Base-by-base conservation (phyloP, 805 yeast species). In the Spathaspora girioi region DNA sequence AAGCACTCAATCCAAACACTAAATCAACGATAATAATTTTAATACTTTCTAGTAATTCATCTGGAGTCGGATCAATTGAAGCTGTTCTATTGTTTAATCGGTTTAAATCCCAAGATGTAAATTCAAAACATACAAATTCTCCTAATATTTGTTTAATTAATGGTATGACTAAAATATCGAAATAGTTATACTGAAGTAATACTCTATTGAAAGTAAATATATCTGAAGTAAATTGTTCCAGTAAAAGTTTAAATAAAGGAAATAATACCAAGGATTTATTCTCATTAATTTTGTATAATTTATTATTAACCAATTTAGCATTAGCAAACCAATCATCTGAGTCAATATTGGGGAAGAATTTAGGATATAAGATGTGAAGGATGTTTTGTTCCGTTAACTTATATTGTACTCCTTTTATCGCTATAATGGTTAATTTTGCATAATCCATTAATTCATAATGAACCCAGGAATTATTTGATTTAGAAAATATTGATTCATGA, bases 361-460 rank as follows among this genome's bases (percentile, higher is more conserved):
- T 71, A 12, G 79, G 79, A 55, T 75, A 75, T 15, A 73, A 59
- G 29, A 75, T 73, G 50, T 75, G 78, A 42, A 73, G 60, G 66
- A 72, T 66, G 50, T 71, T 73, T 52, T 74, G 79, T 49, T 73
- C 78, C 45, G 63, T 66, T 49, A 73, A 64, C 20, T 59, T 53
- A 57, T 71, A 71, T 38, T 64, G 56, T 5, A 68, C 58, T 6
- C 78, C 78, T 52, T 72, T 75, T n/a, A 74, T 68, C 26, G 76
- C 77, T 45, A 68, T 48, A 23, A 70, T 69, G 1, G 78, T 69
- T 49, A 75, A 64, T 49, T 70, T 71, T 18, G 79, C 75, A 32
- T 54, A 65, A 27, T 67, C 65, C 12, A 73, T 43, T 5, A 75
- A 63, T 32, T 66, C 68, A 15, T 61, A 54, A 53, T 73, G 77